phyloP scores from a whole-genome alignment of 805 yeast species.

The Candida loeiensis region DNA sequence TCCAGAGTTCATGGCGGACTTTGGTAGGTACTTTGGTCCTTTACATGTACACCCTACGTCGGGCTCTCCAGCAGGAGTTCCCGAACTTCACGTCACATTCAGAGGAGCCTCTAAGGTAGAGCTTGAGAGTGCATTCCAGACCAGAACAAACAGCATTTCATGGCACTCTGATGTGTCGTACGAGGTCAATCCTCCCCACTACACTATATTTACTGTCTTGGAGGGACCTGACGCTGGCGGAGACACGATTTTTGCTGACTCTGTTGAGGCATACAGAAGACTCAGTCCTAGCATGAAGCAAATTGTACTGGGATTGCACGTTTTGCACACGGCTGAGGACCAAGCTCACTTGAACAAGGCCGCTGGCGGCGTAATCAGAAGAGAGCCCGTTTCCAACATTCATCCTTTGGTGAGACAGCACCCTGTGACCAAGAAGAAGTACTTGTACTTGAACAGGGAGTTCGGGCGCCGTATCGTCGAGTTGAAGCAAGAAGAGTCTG shows the following conservation, averaged over 20 bases:
- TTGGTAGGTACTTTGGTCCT: conserved; percentile 64
- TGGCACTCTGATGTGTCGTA: conserved; percentile 79
- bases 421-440: conserved; percentile 66
- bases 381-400: conserved; percentile 56
- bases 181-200: conserved; percentile 70
- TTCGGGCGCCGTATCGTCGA: conserved; percentile 69
- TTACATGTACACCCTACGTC: conserved; percentile 72
- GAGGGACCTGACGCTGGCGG: conserved; percentile 65
- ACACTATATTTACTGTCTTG: conserved; percentile 61
- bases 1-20: conserved; percentile 49
- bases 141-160: conserved; percentile 35
- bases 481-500: conserved; percentile 69
- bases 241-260: conserved; percentile 75
- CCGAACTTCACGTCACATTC: conserved; percentile 62
- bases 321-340: conserved; percentile 64
- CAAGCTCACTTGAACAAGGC: conserved; percentile 58
- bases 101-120: conserved; percentile 44
- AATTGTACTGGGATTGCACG: conserved; percentile 58
- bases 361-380: conserved; percentile 62
- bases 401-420: conserved; percentile 74
- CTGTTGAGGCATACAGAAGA: conserved; percentile 66
- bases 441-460: conserved; percentile 52
- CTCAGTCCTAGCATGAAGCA: conserved; percentile 63
- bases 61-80: conserved; percentile 63
- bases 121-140: conserved; percentile 31